phyloP scores from a whole-genome alignment of 352 stramenopile genomes.

The Phytophthora melonis region DNA sequence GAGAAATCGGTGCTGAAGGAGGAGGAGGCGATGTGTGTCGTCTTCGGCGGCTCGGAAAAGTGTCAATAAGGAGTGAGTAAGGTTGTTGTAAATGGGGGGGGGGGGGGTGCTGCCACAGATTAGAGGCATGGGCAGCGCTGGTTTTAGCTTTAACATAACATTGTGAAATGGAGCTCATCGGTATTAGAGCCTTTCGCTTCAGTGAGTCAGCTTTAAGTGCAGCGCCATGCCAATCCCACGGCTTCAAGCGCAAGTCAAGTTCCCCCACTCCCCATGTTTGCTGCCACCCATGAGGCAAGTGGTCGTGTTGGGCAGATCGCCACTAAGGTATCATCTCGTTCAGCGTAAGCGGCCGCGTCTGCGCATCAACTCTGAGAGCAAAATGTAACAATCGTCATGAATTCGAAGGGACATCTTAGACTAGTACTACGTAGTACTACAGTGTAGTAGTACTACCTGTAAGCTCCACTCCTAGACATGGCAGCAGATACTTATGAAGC shows the following conservation, averaged over 20 bases:
- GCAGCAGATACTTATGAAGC: background rate
- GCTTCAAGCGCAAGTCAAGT: background rate
- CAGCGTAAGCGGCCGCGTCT: background rate
- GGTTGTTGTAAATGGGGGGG: slow-evolving; percentile 5
- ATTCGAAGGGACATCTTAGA: too few species aligned
- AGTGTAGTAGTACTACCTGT: too few species aligned
- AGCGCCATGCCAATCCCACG: background rate
- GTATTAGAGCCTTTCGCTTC: slow-evolving; percentile 33
- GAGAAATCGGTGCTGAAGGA: slow-evolving; percentile 41
- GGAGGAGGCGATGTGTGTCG: slow-evolving; percentile 39
- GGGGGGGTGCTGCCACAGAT: slow-evolving; percentile 1
- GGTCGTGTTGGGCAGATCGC: background rate
- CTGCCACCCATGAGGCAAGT: slow-evolving; percentile 11
- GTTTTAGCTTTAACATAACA: slow-evolving; percentile 36
- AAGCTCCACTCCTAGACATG: too few species aligned
- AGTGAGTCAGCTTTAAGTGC: slow-evolving; percentile 13
- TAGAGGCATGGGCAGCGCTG: slow-evolving; percentile 7
- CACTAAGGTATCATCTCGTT: slow-evolving; percentile 7
- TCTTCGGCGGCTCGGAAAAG: slow-evolving; percentile 38
- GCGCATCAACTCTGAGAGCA: background rate
- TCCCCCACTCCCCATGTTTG: background rate
- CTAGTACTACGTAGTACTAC: fast-evolving
- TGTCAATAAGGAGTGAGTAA: slow-evolving; percentile 24
- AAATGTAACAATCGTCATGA: too few species aligned
- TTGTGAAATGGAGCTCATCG: slow-evolving; percentile 33